These are phyloP conservation scores for Phytomonas serpens DNA, from an alignment of 208 protist species.

Conservation along the genomic window DNA sequence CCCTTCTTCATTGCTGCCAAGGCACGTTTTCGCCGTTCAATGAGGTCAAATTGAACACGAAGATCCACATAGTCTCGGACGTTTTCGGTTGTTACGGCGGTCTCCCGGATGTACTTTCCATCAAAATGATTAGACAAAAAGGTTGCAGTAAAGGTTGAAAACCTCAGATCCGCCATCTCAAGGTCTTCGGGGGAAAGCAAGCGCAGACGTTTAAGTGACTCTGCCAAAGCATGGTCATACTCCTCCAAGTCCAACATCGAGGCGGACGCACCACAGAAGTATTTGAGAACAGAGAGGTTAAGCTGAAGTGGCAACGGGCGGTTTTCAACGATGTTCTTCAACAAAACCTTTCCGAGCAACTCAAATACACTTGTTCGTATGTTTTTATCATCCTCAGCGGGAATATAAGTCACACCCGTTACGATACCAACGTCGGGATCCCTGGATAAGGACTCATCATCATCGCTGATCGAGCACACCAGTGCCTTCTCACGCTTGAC, in stretches of 20 bases:
- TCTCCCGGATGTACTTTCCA: conserved; percentile 24
- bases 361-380: conserved; percentile 30
- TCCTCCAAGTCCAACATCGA: conserved; percentile 58
- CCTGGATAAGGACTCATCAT: neutral
- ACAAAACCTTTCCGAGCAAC: conserved; percentile 44
- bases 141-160: conserved; percentile 29
- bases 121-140: conserved; percentile 23
- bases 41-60: conserved; percentile 36
- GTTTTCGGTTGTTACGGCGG: conserved; percentile 33
- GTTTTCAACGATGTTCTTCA: conserved; percentile 63
- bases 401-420: conserved; percentile 24
- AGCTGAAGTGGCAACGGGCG: conserved; percentile 47
- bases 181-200: conserved; percentile 45
- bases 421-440: neutral
- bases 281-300: conserved; percentile 53
- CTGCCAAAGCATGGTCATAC: conserved; percentile 40
- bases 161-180: conserved; percentile 26
- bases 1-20: conserved; percentile 41
- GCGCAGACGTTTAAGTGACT: conserved; percentile 37
- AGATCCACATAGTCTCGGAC: conserved; percentile 55
- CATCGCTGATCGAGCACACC: conserved; percentile 27
- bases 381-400: conserved; percentile 25
- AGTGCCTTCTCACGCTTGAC: conserved; percentile 34
- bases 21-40: conserved; percentile 23
- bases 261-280: conserved; percentile 25